Base-by-base conservation (phyloP, 208 protist genomes). In the Wallacemonas sp. region DNA sequence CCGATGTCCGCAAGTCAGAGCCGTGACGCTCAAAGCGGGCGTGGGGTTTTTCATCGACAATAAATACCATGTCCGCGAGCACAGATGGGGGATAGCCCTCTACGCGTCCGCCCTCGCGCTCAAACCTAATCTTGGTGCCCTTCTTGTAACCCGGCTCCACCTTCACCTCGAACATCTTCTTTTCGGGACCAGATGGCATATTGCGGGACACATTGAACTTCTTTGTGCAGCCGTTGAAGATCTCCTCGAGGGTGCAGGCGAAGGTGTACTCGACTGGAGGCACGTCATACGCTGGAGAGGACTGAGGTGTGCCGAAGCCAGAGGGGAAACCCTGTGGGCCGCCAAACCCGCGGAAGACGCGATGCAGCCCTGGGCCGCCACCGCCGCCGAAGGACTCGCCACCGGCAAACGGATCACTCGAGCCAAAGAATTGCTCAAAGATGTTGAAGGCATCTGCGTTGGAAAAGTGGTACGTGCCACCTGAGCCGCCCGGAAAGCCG, bases 81-180 rank as follows among this genome's bases (percentile, higher is more conserved):
- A 91, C 87, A 65, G 93, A 93, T 19, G 88, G 87, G 33, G 95
- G 82, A 59, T 91, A 91, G 5, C 90, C 90, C 44, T 93, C 77
- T 38, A 96, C 86, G 30, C 76, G 73, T 8, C 90, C 92, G 36
- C 92, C 92, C 53, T 97, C 90, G 5, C 79, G 67, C 62, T 88
- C 82, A 64, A 98, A 99, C 33, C 90, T 91, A 28, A 99, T 87
- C 80, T 99, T 99, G 19, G 97, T 99, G 30, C 97, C 97, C 62
- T 89, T 93, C 82, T 98, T 98, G 85, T 96, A 99, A 15, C 97
- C 97, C 0, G 97, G 97, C 70, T 93, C 73, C 60, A 98, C 93
- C 60, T 94, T 80, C 31, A 99, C 90, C 64, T 95, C 82, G 45
- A 99, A 90, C 55, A 91, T 60, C 55, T 98, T 97, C 64, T 93